Conservation (phyloP, 768 basidiomycete species). For the Tylopilus sp. region DNA sequence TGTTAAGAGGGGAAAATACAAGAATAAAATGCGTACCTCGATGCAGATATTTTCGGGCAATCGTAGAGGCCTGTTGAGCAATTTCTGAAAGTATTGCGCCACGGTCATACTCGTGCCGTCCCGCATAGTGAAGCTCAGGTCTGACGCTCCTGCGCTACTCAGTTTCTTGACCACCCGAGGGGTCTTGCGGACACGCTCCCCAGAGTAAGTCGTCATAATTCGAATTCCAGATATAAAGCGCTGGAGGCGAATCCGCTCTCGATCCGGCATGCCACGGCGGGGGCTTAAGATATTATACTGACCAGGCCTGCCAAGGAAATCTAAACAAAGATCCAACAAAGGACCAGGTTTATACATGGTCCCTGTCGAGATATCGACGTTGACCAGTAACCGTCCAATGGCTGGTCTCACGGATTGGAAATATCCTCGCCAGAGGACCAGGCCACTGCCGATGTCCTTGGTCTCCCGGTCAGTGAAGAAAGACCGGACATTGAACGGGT, state of each 20-base stretch:
- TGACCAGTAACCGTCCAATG: constrained; percentile 60
- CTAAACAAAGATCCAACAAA: constrained; percentile 55
- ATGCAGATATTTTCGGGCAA: constrained; percentile 65
- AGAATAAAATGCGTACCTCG: constrained; percentile 45
- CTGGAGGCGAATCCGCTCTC: constrained; percentile 50
- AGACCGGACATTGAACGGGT: constrained; percentile 70
- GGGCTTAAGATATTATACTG: constrained; percentile 39
- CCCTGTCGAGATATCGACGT: constrained; percentile 75
- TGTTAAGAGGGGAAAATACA: constrained; percentile 19
- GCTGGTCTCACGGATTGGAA: constrained; percentile 77
- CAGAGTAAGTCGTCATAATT: constrained; percentile 41
- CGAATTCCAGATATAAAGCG: constrained; percentile 55
- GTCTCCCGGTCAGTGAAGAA: constrained; percentile 64
- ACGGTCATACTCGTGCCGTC: constrained; percentile 57
- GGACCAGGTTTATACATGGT: constrained; percentile 69
- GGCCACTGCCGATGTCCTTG: constrained; percentile 54
- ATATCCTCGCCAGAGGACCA: constrained; percentile 75
- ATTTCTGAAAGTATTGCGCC: constrained; percentile 55
- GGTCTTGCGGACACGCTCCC: constrained; percentile 35
- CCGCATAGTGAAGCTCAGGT: constrained; percentile 52
- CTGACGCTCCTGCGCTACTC: constrained; percentile 48
- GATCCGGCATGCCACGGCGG: constrained; percentile 41
- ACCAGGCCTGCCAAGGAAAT: constrained; percentile 41
- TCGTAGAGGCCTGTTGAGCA: constrained; percentile 50
- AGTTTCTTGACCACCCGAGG: constrained; percentile 65